Evolutionary conservation across 768 basidiomycete species (phyloP).

Genomic region (Plicaturopsis crispa): DNA sequence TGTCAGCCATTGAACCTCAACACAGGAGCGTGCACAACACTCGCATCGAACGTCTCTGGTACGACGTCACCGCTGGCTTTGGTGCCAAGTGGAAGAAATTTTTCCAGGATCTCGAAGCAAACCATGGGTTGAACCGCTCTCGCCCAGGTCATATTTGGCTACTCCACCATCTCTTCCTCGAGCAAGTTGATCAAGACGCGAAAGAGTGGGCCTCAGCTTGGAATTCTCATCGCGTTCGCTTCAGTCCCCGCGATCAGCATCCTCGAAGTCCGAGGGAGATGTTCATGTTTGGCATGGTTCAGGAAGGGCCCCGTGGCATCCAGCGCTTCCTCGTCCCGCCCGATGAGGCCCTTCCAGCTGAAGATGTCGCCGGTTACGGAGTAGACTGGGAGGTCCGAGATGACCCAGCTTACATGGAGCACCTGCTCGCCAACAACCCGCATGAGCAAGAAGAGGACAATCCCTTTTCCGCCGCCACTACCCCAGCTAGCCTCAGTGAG

Average conservation of each 20-base stretch:
- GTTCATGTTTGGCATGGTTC: constrained; percentile 23
- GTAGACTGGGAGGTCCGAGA: constrained; percentile 7
- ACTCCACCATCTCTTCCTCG: constrained; percentile 29
- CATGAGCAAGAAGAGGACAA: constrained; percentile 2
- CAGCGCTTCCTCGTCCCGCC: not conserved
- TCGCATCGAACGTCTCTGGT: constrained; percentile 31
- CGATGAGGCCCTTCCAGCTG: constrained; percentile 2
- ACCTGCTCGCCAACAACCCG: constrained; percentile 6
- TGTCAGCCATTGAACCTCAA: not conserved
- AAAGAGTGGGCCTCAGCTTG: constrained; percentile 22
- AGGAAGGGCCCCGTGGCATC: constrained; percentile 21
- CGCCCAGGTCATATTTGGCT: constrained; percentile 29
- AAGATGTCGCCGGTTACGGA: constrained; percentile 3
- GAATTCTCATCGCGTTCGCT: constrained; percentile 24
- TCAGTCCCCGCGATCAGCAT: constrained; percentile 9
- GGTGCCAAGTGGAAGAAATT: constrained; percentile 35
- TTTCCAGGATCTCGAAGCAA: constrained; percentile 36
- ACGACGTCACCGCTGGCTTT: constrained; percentile 25
- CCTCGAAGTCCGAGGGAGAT: constrained; percentile 18
- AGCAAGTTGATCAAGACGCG: constrained; percentile 21
- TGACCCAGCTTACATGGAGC: not conserved
- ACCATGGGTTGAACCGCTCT: constrained; percentile 18
- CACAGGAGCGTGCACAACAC: constrained; percentile 32
- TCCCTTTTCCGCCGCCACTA: constrained; percentile 1
- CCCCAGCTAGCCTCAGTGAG: constrained; percentile 5